A percentile compares a stretch with the other conserved stretches of the same genome.
Evolutionary conservation across 73 alveolate genomes (phyloP).

Genomic region (Paramecium biaurelia): DNA sequence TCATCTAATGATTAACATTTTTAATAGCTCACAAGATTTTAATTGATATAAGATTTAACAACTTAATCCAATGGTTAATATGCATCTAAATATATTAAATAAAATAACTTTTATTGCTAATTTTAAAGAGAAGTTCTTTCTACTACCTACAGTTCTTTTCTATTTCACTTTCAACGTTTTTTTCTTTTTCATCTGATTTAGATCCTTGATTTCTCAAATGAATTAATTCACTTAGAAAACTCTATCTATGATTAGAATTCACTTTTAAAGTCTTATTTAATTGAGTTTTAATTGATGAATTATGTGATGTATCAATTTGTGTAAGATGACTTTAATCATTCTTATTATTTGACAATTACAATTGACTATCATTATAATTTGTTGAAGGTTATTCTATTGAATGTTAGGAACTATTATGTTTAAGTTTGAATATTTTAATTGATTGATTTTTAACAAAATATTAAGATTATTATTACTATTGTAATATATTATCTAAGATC

Average conservation of each 20-base stretch:
- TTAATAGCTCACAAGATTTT: neutral
- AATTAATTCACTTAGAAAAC: neutral
- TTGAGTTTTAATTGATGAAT: neutral
- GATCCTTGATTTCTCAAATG: neutral
- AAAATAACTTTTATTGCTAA: neutral
- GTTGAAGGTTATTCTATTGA: slow-evolving; percentile 19
- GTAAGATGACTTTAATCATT: neutral
- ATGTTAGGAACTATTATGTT: neutral
- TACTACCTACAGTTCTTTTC: neutral
- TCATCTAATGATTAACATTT: neutral
- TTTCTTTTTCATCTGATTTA: neutral
- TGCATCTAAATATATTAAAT: neutral
- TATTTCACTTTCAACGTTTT: neutral
- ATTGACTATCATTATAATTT: neutral
- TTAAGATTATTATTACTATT: neutral
- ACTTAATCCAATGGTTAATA: slow-evolving; percentile 11
- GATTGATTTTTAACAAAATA: neutral
- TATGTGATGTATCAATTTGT: neutral
- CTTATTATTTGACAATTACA: neutral
- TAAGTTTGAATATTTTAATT: neutral
- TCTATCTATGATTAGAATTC: neutral
- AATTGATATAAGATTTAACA: neutral
- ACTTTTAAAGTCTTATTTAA: neutral
- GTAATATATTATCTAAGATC: neutral
- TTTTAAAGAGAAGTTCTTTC: neutral